Evolutionary conservation across 139 green algal species (phyloP).

Genomic region (Chlorella sp.): DNA sequence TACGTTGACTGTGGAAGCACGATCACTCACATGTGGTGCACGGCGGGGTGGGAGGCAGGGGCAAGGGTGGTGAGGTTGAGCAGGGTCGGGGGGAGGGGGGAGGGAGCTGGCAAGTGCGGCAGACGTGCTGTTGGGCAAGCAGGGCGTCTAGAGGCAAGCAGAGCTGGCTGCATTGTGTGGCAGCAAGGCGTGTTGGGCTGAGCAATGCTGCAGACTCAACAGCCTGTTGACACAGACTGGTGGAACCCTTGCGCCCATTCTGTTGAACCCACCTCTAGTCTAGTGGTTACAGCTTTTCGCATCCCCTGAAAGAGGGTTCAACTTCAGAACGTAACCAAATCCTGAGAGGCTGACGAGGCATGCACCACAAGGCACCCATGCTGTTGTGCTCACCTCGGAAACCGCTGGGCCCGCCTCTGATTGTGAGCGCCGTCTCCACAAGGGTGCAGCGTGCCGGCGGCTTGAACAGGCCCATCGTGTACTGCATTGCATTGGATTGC

Average conservation of each 20-base stretch:
- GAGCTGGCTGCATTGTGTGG: no score
- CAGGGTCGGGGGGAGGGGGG: neutral
- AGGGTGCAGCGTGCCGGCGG: constrained; percentile 45
- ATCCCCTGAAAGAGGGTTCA: no score
- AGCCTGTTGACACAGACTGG: no score
- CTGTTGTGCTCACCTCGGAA: neutral
- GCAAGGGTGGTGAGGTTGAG: neutral
- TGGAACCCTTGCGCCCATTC: no score
- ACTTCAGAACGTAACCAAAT: no score
- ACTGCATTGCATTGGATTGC: neutral
- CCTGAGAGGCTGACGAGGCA: no score
- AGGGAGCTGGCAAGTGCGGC: neutral
- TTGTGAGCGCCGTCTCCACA: constrained; percentile 48
- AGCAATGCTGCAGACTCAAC: no score
- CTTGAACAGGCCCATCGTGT: constrained; percentile 30
- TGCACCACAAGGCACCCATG: no score
- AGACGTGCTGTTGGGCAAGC: neutral
- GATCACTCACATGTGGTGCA: neutral
- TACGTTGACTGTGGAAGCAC: neutral
- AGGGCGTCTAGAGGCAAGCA: no score
- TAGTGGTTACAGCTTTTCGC: no score
- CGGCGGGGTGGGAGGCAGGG: neutral
- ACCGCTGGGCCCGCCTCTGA: constrained; percentile 31
- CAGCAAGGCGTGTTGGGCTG: no score
- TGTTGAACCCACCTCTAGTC: no score